Conservation (phyloP, 805 yeast species). For the Nakazawaea wyomingensis region DNA sequence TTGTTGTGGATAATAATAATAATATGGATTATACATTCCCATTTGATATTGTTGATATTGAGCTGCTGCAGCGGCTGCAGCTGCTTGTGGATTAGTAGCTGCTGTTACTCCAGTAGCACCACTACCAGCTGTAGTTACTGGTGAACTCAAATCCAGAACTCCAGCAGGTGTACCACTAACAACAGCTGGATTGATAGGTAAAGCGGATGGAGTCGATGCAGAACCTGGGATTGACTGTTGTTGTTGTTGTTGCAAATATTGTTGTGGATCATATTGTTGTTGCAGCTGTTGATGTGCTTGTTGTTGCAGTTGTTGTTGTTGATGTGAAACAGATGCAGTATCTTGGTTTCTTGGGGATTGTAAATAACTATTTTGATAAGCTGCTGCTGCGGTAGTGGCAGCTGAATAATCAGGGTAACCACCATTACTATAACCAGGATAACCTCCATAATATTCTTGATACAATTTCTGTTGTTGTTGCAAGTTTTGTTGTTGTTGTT, state of each 20-base stretch:
- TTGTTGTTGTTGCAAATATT: slow-evolving; percentile 1
- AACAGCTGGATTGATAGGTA: slow-evolving; percentile 5
- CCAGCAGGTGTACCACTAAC: slow-evolving; percentile 2
- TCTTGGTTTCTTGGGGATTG: slow-evolving; percentile 15
- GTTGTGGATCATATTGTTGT: slow-evolving; percentile 5
- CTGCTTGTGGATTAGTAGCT: slow-evolving; percentile 1
- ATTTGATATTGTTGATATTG: slow-evolving; percentile 9
- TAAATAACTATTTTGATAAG: slow-evolving; percentile 4
- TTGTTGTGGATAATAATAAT: slow-evolving; percentile 13
- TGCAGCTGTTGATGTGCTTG: slow-evolving; percentile 4
- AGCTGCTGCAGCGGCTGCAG: slow-evolving; percentile 1
- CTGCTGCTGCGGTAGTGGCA: neutral
- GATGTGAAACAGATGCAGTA: slow-evolving; percentile 9
- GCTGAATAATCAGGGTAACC: slow-evolving; percentile 9
- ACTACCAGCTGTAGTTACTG: neutral
- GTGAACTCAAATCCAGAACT: slow-evolving; percentile 6
- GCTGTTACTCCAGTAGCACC: slow-evolving; percentile 2
- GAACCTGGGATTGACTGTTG: slow-evolving; percentile 11
- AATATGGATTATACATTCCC: slow-evolving; percentile 13
- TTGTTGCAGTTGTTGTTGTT: slow-evolving; percentile 9
- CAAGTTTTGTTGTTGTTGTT: slow-evolving; percentile 16
- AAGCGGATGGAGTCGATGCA: slow-evolving; percentile 9
- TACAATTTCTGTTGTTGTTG: slow-evolving; percentile 14
- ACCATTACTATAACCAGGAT: slow-evolving; percentile 13
- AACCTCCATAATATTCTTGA: slow-evolving; percentile 14